Base-by-base conservation (phyloP, 2,329 filamentous ascomycete genomes). In the Phaeoacremonium minimum region DNA sequence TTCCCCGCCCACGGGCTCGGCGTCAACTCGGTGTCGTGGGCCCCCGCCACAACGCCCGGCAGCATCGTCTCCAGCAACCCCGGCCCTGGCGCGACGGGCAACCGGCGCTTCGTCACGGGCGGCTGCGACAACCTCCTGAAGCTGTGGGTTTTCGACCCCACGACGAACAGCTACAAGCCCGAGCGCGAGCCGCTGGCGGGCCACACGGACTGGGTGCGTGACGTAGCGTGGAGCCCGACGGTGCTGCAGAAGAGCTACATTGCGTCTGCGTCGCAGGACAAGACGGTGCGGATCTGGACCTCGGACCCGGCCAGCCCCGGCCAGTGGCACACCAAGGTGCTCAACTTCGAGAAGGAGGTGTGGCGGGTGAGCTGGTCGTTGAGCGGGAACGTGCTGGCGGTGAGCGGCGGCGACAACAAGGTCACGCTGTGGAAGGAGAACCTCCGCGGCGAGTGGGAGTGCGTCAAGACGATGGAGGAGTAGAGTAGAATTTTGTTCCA, bases 361-460 rank as follows among this genome's bases (percentile, higher is more conserved):
- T 98, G 93, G 93, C 82, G 93, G 38, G 93, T 96, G 31, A 96
- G 88, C 73, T 98, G 93, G 93, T 95, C 89, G 52, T 71, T 97
- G 57, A 95, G 88, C 61, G 93, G 93, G 35, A 98, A 98, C 59
- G 90, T 97, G 15, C 73, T 98, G 51, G 93, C 93, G 8, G 88
- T 96, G 44, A 93, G 86, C 57, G 88, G 88, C 28, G 87, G 85
- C 17, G 91, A 98, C 66, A 98, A 98, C 73, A 90, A 94, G 68
- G 90, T 98, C 38, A 94, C 85, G 36, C 65, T 98, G 61, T 98
- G 91, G 91, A 98, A 97, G 76, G 93, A 98, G 76, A 95, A 95
- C 60, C 70, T 98, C 51, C 86, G 85, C 59, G 93, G 93, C 37
- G 87, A 95, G 57, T 98, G 93, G 93, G 90, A 97, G 66, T 87